Percentiles rank a stretch among this genome's conserved stretches.
phyloP scores from a whole-genome alignment of 208 protist genomes.

The Leptomonas seymouri region DNA sequence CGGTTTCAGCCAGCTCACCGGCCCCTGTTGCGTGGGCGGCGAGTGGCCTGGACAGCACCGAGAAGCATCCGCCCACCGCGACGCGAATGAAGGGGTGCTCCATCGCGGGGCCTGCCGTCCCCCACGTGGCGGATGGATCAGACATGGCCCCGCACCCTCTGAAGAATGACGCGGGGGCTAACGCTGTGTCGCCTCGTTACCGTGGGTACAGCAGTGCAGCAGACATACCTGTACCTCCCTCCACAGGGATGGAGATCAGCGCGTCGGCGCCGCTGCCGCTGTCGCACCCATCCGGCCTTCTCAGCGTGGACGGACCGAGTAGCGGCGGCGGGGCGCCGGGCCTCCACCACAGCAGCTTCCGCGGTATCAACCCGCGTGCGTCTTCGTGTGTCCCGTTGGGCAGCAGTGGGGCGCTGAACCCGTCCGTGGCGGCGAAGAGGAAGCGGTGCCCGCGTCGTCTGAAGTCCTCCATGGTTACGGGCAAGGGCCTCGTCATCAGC shows the following conservation, averaged over 20 bases:
- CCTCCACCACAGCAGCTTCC: conserved; percentile 8
- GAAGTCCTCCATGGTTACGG: conserved; percentile 2
- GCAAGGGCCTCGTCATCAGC: background rate
- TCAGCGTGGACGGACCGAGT: background rate
- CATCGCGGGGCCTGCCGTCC: background rate
- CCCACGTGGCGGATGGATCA: background rate
- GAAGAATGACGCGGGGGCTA: background rate
- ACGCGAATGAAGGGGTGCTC: background rate
- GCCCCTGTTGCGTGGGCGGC: background rate
- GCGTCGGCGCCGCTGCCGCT: background rate
- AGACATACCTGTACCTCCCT: background rate
- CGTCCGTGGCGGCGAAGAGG: background rate
- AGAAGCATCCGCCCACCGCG: background rate
- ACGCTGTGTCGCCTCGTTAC: background rate
- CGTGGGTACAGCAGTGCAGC: conserved; percentile 10
- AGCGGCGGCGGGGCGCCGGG: background rate
- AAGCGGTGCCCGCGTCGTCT: conserved; percentile 7
- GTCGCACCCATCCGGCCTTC: background rate
- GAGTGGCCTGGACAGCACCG: background rate
- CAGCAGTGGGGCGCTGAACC: background rate
- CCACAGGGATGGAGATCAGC: background rate
- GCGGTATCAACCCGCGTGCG: background rate
- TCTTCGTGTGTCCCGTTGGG: background rate
- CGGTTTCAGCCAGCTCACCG: background rate
- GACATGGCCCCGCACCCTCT: background rate